Evolutionary conservation across 2,329 filamentous ascomycete genomes (phyloP).

Genomic region (Penicillium digitatum): DNA sequence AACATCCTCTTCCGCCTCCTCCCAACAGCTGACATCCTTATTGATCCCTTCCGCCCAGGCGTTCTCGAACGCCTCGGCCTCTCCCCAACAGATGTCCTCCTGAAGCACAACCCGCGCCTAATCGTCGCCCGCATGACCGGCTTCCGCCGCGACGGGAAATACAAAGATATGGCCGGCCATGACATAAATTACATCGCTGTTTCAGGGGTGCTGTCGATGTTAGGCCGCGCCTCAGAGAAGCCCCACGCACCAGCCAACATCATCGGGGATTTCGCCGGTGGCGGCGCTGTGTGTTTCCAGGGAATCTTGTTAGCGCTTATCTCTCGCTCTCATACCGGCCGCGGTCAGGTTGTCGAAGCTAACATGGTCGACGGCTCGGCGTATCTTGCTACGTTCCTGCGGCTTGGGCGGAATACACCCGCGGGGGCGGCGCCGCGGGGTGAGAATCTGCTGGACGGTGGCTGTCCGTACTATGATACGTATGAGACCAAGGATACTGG

Average conservation of each 20-base stretch:
- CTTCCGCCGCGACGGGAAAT: slow-evolving; percentile 81
- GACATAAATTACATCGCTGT: slow-evolving; percentile 97
- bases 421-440: slow-evolving; percentile 64
- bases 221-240: slow-evolving; percentile 65
- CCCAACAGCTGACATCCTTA: slow-evolving; percentile 67
- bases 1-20: slow-evolving; percentile 65
- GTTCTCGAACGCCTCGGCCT: slow-evolving; percentile 82
- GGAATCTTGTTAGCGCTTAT: slow-evolving; percentile 79
- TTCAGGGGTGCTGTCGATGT: slow-evolving; percentile 70
- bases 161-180: slow-evolving; percentile 83
- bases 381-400: slow-evolving; percentile 73
- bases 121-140: slow-evolving; percentile 85
- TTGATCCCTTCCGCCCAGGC: slow-evolving; percentile 90
- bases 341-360: slow-evolving; percentile 84
- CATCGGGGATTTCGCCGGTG: slow-evolving; percentile 85
- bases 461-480: slow-evolving; percentile 82
- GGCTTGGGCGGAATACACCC: slow-evolving; percentile 61
- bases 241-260: slow-evolving; percentile 81
- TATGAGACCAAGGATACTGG: slow-evolving; percentile 75
- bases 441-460: slow-evolving; percentile 75
- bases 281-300: slow-evolving; percentile 74
- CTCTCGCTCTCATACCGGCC: slow-evolving; percentile 58
- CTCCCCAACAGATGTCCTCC: slow-evolving; percentile 62
- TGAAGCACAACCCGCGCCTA: slow-evolving; percentile 65
- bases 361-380: slow-evolving; percentile 93